Base-by-base conservation (phyloP, 306 rosid species). In the Gastrolobium bilobum region DNA sequence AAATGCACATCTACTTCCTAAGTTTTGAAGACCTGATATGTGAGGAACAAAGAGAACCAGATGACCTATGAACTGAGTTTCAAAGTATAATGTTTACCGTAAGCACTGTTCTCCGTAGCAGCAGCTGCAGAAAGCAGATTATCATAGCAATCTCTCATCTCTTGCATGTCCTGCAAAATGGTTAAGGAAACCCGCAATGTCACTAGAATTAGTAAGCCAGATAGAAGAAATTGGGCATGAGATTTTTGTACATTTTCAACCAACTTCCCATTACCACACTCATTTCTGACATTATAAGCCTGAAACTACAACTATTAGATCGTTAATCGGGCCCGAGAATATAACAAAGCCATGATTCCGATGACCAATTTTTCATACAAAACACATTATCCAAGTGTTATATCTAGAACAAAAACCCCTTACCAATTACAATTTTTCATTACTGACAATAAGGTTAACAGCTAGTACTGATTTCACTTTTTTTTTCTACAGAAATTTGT, bases 41-140 rank as follows among this genome's bases (percentile, higher is more conserved):
- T n/a, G 58, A 58, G 56, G 6, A 48, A 38, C n/a, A 64, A 4
- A 66, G 6, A 73, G 34, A 80, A 33, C 56, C 43, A 33, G 29
- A 54, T 3, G 73, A 64, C 6, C 14, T 2, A 81, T 51, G 34
- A 76, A 66, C 68, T 30, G 47, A 61, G 20, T 52, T 39, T 64
- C 56, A 53, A 14, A 59, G 68, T 53, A 47, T 54, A 71, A 39
- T 44, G 34, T 54, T 66, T 87, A 92, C 97, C 97, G 4, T 83
- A 92, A 64, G 97, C 93, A 76, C 95, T 91, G 81, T 93, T 93
- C 58, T 93, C 87, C 2, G 94, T 89, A 6, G 97, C 97, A 10
- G 98, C 98, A 4, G 98, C 97, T 1, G 98, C 98, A 75, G 97
- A 86, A 70, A 93, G 98, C 75, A 91, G 69, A 80, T 92, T 83